These are phyloP conservation scores for Nephelium lappaceum DNA, from an alignment of 345 rosid genomes.

Conservation along the genomic window DNA sequence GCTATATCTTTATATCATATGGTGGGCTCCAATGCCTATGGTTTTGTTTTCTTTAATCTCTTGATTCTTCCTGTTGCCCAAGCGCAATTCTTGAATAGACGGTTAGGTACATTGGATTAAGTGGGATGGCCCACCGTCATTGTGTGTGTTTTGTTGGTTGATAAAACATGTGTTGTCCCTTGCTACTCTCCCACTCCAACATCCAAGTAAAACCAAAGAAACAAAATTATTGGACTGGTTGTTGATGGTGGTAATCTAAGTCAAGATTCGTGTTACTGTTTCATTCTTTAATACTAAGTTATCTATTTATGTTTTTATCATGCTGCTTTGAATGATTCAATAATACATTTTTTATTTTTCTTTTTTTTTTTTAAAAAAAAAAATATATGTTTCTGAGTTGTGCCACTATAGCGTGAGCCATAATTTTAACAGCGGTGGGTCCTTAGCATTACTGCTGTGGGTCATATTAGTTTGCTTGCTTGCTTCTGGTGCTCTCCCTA, in stretches of 20 bases:
- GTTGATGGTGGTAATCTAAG: slow-evolving; percentile 10
- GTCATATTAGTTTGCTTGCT: neutral
- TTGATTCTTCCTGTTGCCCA: neutral
- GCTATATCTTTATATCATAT: slow-evolving; percentile 16
- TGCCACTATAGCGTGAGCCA: neutral
- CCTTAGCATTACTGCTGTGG: neutral
- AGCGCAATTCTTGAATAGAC: slow-evolving; percentile 20
- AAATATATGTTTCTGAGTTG: neutral
- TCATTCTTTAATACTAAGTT: neutral
- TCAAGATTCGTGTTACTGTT: neutral
- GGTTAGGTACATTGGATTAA: slow-evolving; percentile 34
- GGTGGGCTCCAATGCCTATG: slow-evolving; percentile 34
- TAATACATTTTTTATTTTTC: neutral
- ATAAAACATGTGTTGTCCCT: neutral
- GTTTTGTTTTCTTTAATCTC: slow-evolving; percentile 20
- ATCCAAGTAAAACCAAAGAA: neutral
- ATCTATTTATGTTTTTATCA: neutral
- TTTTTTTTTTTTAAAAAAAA: too few relatives aligned
- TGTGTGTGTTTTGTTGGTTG: slow-evolving; percentile 16
- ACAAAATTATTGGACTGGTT: slow-evolving; percentile 8
- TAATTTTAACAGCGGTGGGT: neutral
- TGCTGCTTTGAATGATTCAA: neutral
- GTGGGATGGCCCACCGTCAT: slow-evolving; percentile 30
- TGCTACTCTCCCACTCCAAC: neutral
- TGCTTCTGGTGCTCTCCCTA: neutral